These are phyloP conservation scores for Silene latifolia DNA, from an alignment of 148 eudicot species.

Conservation along the genomic window DNA sequence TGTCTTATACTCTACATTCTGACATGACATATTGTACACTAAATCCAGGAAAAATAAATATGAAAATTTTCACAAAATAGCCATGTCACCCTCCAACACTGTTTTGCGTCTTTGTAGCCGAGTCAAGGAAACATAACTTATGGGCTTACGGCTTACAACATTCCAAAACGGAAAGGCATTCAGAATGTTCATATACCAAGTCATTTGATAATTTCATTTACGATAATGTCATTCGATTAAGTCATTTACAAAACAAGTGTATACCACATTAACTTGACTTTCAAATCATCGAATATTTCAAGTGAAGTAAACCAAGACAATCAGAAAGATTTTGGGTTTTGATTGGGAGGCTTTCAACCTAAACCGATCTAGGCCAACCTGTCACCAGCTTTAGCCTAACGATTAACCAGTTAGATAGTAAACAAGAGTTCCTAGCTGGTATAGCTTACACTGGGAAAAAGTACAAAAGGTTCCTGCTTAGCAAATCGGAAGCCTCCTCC, in stretches of 20 bases:
- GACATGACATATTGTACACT: neutral
- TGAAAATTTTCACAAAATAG: neutral
- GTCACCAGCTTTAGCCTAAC: too few relatives aligned
- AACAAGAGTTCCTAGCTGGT: neutral
- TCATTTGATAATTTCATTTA: neutral
- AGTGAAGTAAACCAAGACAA: neutral
- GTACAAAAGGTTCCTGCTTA: conserved; percentile 21
- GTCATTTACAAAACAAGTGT: neutral
- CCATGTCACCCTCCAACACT: neutral
- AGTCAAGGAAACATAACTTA: too few relatives aligned
- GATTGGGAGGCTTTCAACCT: neutral
- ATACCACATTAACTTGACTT: neutral
- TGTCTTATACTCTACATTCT: neutral
- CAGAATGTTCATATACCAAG: too few relatives aligned
- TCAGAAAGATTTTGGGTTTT: neutral
- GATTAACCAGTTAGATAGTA: neutral
- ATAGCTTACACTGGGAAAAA: conserved; percentile 27
- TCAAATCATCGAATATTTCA: neutral
- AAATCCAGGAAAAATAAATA: neutral
- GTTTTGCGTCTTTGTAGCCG: neutral
- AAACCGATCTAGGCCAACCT: neutral
- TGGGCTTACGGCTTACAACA: neutral
- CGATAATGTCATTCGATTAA: neutral
- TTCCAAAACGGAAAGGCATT: too few relatives aligned
- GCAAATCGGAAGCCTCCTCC: conserved; percentile 17